phyloP scores from a whole-genome alignment of 805 yeast species.

The Lipomyces sp. region DNA sequence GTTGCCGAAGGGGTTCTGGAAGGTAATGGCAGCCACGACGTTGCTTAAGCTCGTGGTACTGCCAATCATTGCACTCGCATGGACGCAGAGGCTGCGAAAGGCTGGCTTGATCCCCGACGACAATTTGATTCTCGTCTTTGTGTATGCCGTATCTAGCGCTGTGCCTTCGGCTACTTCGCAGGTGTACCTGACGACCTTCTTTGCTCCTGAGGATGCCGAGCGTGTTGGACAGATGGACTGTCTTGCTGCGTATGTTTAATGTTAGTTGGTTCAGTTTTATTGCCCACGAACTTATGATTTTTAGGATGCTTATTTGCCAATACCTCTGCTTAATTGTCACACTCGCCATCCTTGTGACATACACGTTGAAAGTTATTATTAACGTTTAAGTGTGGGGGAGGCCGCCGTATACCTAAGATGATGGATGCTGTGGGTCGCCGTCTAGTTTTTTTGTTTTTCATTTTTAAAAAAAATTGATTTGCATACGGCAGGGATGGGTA shows the following conservation, averaged over 20 bases:
- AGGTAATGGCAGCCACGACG: constrained; percentile 63
- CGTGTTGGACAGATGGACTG: constrained; percentile 71
- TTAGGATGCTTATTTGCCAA: constrained; percentile 61
- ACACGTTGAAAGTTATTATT: constrained; percentile 52
- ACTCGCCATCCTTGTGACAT: constrained; percentile 75
- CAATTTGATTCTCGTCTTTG: constrained; percentile 68
- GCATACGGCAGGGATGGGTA: too few relatives aligned
- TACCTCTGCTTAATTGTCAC: constrained; percentile 70
- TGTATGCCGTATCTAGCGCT: constrained; percentile 73
- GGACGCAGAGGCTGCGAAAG: constrained; percentile 62
- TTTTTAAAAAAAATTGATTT: too few relatives aligned
- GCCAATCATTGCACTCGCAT: constrained; percentile 78
- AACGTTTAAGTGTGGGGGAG: constrained; percentile 10
- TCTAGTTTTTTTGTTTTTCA: neutral
- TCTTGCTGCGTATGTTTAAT: constrained; percentile 60
- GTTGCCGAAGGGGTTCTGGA: constrained; percentile 69
- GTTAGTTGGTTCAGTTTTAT: neutral
- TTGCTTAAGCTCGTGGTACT: constrained; percentile 63
- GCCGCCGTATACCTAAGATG: neutral
- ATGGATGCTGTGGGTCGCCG: neutral
- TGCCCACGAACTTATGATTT: neutral
- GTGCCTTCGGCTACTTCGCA: constrained; percentile 89
- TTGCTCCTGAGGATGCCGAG: constrained; percentile 66
- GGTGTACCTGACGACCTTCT: constrained; percentile 86
- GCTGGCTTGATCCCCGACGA: constrained; percentile 66